These are phyloP conservation scores for Fragilaria radians DNA, from an alignment of 108 stramenopile genomes.

Conservation along the genomic window DNA sequence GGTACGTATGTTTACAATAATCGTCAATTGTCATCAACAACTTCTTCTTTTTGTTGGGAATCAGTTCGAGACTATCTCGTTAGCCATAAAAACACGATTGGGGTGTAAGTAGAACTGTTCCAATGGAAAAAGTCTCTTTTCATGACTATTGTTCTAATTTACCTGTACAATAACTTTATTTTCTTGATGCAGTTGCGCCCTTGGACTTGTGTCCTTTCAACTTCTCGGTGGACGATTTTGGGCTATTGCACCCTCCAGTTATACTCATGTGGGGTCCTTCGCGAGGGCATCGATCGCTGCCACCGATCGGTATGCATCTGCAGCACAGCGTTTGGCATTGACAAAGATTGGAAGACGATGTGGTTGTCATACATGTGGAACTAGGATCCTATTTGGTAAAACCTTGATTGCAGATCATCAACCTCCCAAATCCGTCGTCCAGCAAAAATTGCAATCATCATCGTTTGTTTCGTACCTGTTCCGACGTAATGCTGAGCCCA, in stretches of 20 bases:
- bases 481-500: slow-evolving; percentile 50
- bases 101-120: too few species aligned
- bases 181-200: slow-evolving; percentile 31
- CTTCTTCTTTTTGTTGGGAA: not conserved
- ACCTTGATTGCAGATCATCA: slow-evolving; percentile 78
- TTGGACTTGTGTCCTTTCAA: slow-evolving; percentile 70
- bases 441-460: too few species aligned
- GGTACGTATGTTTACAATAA: too few species aligned
- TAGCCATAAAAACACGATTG: too few species aligned
- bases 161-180: slow-evolving; percentile 2
- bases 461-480: too few species aligned
- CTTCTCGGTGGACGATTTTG: slow-evolving; percentile 67
- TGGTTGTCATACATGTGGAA: slow-evolving; percentile 88
- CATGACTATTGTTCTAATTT: not conserved
- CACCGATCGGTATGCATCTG: slow-evolving; percentile 61
- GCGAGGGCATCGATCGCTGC: slow-evolving; percentile 50
- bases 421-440: slow-evolving; percentile 76
- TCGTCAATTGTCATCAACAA: too few species aligned
- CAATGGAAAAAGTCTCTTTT: too few species aligned
- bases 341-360: slow-evolving; percentile 49
- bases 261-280: slow-evolving; percentile 72
- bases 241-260: slow-evolving; percentile 73
- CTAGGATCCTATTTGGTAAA: slow-evolving; percentile 32
- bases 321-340: slow-evolving; percentile 40
- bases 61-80: too few species aligned